Percentiles rank a stretch among this genome's conserved stretches.
Evolutionary conservation across 306 rosid species (phyloP).

Genomic region (Vigna trinervia): DNA sequence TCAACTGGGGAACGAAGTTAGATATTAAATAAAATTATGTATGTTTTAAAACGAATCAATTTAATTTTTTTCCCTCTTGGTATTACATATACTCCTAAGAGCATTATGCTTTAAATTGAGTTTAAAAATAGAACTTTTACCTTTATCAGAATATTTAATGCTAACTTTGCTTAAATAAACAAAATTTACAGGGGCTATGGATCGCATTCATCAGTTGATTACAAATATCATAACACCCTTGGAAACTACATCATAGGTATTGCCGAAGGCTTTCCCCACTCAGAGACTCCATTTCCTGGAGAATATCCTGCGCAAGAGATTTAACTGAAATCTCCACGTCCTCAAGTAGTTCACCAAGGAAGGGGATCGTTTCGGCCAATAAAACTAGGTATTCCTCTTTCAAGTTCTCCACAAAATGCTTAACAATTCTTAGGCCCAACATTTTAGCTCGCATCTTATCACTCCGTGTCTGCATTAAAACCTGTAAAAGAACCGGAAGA

Average conservation of each 20-base stretch:
- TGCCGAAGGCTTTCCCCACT: constrained; percentile 82
- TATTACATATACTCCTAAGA: not conserved
- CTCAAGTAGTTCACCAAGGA: constrained; percentile 93
- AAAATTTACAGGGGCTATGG: constrained; percentile 16
- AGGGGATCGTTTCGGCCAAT: constrained; percentile 87
- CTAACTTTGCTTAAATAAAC: constrained; percentile 16
- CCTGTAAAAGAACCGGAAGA: constrained; percentile 57
- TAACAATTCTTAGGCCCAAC: constrained; percentile 75
- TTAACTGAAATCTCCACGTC: constrained; percentile 86
- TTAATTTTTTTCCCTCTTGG: not conserved
- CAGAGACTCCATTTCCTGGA: constrained; percentile 79
- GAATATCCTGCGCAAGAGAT: constrained; percentile 82
- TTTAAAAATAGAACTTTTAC: not conserved
- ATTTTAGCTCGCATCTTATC: constrained; percentile 76
- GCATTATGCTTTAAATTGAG: not conserved
- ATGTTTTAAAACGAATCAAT: not conserved
- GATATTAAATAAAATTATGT: not conserved
- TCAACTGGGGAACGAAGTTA: not conserved
- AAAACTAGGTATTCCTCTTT: constrained; percentile 87
- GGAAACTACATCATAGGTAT: constrained; percentile 52
- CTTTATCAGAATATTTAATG: constrained; percentile 24
- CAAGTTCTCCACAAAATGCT: constrained; percentile 75
- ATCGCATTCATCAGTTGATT: not conserved
- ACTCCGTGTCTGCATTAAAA: constrained; percentile 86
- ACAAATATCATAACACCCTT: not conserved